A percentile compares a stretch with the other conserved stretches of the same genome.
Conservation (phyloP, 768 basidiomycete genomes). For the Agrocybe pediades region DNA sequence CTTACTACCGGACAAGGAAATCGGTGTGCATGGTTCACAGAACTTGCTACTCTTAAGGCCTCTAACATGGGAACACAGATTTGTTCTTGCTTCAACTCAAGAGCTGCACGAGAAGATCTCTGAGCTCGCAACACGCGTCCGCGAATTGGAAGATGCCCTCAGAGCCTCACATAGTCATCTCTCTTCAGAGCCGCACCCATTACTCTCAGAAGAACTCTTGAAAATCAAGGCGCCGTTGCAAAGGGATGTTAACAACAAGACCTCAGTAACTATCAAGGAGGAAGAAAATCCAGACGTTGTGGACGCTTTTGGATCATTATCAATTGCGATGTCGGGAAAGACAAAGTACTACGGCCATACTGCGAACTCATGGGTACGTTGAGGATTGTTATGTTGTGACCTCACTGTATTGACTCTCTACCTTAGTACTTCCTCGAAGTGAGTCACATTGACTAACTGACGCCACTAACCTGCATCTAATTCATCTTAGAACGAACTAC, state of each 20-base stretch:
- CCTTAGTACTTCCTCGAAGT: background rate
- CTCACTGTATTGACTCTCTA: no score
- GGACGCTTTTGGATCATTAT: constrained; percentile 80
- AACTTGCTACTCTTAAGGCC: background rate
- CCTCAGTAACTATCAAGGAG: constrained; percentile 42
- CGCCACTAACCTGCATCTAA: background rate
- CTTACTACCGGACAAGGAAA: constrained; percentile 83
- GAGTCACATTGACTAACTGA: constrained; percentile 11
- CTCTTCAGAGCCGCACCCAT: constrained; percentile 62
- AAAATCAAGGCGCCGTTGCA: constrained; percentile 78
- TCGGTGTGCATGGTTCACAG: constrained; percentile 44
- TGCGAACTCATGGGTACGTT: constrained; percentile 74
- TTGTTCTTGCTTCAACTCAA: constrained; percentile 78
- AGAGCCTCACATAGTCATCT: constrained; percentile 59
- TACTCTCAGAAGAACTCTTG: constrained; percentile 72
- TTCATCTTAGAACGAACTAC: constrained; percentile 54
- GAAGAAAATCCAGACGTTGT: constrained; percentile 68
- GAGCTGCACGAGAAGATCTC: constrained; percentile 83
- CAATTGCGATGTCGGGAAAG: constrained; percentile 69
- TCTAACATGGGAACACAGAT: constrained; percentile 38
- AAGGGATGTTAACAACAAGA: constrained; percentile 50
- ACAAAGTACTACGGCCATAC: constrained; percentile 78
- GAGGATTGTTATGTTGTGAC: no score
- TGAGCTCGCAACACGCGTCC: constrained; percentile 70
- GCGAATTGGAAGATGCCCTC: constrained; percentile 75